phyloP scores from a whole-genome alignment of 345 rosid species.

The Gossypioides kirkii region DNA sequence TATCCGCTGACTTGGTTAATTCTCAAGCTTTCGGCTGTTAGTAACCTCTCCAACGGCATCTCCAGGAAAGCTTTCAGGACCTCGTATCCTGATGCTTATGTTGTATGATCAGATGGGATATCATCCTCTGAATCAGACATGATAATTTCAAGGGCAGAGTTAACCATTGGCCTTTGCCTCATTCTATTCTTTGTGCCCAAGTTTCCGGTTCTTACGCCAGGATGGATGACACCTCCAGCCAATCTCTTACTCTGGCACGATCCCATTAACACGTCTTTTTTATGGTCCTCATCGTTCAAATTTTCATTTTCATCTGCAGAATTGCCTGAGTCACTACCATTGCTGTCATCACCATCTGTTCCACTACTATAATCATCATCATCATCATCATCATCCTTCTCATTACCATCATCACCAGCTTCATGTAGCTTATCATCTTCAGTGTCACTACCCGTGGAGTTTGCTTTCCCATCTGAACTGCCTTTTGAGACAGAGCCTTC shows the following conservation, averaged over 20 bases:
- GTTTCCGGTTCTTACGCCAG: constrained; percentile 27
- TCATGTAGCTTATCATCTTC: constrained; percentile 28
- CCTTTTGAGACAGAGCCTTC: constrained; percentile 19
- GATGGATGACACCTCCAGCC: constrained; percentile 26
- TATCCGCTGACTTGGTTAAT: neutral
- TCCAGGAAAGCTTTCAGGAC: constrained; percentile 7
- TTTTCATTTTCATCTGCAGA: constrained; percentile 19
- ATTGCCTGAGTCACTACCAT: constrained; percentile 9
- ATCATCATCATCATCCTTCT: constrained; percentile 12
- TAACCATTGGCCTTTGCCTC: constrained; percentile 54
- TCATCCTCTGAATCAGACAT: constrained; percentile 43
- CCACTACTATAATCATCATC: constrained; percentile 18
- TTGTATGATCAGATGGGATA: neutral
- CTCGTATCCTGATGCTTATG: constrained; percentile 1
- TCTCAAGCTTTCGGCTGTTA: neutral
- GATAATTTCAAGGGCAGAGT: constrained; percentile 43
- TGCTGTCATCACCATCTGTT: constrained; percentile 21
- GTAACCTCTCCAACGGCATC: constrained; percentile 16
- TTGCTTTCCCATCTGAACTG: constrained; percentile 16
- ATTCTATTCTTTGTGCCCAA: constrained; percentile 35
- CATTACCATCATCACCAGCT: constrained; percentile 12
- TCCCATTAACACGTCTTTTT: constrained; percentile 8
- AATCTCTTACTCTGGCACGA: constrained; percentile 29
- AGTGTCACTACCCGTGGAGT: constrained; percentile 16
- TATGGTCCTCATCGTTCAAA: constrained; percentile 8